Conservation (phyloP, 1,284 basidiomycete species). For the Trametes polyzona region DNA sequence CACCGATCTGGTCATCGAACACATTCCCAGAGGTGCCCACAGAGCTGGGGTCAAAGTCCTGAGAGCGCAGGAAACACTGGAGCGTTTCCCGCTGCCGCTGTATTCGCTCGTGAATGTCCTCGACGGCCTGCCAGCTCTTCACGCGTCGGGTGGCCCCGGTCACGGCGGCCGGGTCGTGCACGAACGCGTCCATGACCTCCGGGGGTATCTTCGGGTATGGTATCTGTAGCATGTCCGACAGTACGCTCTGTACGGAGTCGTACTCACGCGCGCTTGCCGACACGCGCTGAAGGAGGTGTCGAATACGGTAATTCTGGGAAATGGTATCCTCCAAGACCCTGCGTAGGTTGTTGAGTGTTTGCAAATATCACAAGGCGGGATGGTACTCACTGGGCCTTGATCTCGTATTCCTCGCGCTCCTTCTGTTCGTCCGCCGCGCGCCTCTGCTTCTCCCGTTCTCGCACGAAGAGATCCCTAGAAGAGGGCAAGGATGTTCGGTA, state of each 20-base stretch:
- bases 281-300: constrained; percentile 67
- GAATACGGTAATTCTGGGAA: constrained; percentile 64
- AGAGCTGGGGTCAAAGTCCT: constrained; percentile 11
- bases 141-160: constrained; percentile 60
- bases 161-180: constrained; percentile 74
- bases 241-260: constrained; percentile 55
- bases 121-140: constrained; percentile 68
- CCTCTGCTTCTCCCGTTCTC: constrained; percentile 41
- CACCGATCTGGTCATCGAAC: constrained; percentile 56
- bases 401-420: constrained; percentile 58
- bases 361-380: background rate
- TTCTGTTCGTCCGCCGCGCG: constrained; percentile 52
- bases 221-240: constrained; percentile 52
- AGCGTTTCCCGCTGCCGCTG: constrained; percentile 61
- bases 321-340: constrained; percentile 63
- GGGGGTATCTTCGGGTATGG: constrained; percentile 53
- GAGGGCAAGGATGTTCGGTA: constrained; percentile 34
- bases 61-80: constrained; percentile 41
- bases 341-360: constrained; percentile 8
- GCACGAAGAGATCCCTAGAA: constrained; percentile 21
- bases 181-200: constrained; percentile 71
- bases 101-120: constrained; percentile 69
- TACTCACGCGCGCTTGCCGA: constrained; percentile 64
- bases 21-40: constrained; percentile 41
- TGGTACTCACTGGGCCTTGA: constrained; percentile 56